These are phyloP conservation scores for Trichoderma oligosporum DNA, from an alignment of 2,329 filamentous ascomycete genomes.

Conservation along the genomic window DNA sequence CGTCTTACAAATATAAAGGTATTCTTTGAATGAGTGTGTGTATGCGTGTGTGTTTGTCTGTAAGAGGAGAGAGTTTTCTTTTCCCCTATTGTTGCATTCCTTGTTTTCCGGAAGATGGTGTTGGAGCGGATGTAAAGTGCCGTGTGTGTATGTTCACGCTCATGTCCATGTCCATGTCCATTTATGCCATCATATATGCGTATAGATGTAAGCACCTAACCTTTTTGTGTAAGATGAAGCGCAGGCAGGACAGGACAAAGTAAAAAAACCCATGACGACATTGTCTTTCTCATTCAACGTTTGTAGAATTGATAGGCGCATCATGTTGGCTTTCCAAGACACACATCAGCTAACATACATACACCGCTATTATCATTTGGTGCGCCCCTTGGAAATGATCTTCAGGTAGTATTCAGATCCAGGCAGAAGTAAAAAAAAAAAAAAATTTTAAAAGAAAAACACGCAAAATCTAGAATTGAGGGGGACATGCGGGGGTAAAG, in stretches of 20 bases:
- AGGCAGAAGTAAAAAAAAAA: not conserved
- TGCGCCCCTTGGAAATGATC: not conserved
- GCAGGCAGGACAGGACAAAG: not conserved
- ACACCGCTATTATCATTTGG: constrained; percentile 1
- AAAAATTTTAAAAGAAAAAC: not conserved
- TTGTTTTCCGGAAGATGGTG: not conserved
- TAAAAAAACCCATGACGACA: not conserved
- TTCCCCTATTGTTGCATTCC: too few species aligned
- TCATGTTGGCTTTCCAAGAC: too few species aligned
- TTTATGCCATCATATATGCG: not conserved
- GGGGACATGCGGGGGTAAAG: constrained; percentile 1
- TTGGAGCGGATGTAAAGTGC: not conserved
- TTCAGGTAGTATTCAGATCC: not conserved
- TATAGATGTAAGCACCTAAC: not conserved
- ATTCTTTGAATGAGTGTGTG: not conserved
- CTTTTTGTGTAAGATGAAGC: not conserved
- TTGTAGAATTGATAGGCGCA: too few species aligned
- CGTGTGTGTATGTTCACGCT: not conserved
- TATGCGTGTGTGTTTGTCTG: not conserved
- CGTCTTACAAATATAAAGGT: not conserved
- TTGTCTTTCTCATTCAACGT: not conserved
- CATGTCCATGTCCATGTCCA: too few species aligned
- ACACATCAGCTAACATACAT: not conserved
- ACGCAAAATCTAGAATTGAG: not conserved
- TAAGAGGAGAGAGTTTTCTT: not conserved